phyloP scores from a whole-genome alignment of 169 alveolate genomes.

The Plasmodium fragile region DNA sequence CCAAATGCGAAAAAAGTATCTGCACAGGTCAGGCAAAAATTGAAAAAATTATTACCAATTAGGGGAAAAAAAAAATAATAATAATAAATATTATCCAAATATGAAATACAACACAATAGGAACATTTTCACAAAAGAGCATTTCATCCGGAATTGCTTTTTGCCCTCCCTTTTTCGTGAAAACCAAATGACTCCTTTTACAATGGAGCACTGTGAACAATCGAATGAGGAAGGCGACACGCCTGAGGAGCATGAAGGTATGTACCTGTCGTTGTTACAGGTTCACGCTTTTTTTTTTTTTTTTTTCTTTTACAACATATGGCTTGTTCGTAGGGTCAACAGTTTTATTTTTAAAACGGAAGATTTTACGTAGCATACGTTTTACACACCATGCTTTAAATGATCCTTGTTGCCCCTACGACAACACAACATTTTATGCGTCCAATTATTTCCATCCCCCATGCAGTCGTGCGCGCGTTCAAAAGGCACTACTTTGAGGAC shows the following conservation, averaged over 20 bases:
- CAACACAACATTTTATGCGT: not conserved
- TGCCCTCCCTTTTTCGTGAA: not conserved
- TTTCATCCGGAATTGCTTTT: not conserved
- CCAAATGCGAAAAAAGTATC: not conserved
- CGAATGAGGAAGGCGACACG: constrained; percentile 8
- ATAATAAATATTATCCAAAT: not conserved
- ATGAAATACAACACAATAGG: not conserved
- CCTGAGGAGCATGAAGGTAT: constrained; percentile 74
- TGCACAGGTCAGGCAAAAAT: not conserved
- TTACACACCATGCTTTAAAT: not conserved
- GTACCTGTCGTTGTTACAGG: not conserved
- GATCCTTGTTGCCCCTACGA: not conserved
- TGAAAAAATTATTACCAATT: not conserved
- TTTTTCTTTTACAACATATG: not conserved
- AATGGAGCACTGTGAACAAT: constrained; percentile 22
- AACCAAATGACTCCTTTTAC: constrained; percentile 5
- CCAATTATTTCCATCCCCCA: not conserved
- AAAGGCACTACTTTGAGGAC: constrained; percentile 53
- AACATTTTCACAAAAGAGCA: constrained; percentile 1
- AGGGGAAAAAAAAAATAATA: constrained; percentile 12
- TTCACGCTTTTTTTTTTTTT: constrained; percentile 2
- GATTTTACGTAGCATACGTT: not conserved
- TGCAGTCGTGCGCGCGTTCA: constrained; percentile 51
- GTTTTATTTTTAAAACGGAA: not conserved
- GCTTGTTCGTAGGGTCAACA: not conserved